Conservation (phyloP, 2,329 filamentous ascomycete genomes). For the Diaporthe sp. region DNA sequence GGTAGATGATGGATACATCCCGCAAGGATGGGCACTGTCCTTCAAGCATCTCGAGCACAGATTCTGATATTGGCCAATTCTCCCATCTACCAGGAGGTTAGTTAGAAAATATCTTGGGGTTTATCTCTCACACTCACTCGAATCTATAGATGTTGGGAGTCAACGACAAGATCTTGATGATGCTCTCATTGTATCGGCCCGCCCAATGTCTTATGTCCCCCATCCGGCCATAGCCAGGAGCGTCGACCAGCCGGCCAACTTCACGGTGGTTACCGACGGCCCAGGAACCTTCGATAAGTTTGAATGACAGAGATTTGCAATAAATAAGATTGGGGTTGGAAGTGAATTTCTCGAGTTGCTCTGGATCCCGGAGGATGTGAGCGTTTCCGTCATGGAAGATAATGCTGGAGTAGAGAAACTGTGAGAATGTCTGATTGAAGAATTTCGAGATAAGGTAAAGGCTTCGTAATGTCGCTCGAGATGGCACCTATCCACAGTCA, state of each 20-base stretch:
- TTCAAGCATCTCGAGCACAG: background rate
- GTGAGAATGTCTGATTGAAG: constrained; percentile 25
- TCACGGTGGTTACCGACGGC: constrained; percentile 21
- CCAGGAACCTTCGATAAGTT: constrained; percentile 30
- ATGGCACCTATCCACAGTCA: background rate
- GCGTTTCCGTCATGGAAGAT: constrained; percentile 28
- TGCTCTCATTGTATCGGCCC: constrained; percentile 20
- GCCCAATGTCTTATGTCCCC: constrained; percentile 25
- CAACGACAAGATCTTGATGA: background rate
- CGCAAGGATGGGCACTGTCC: constrained; percentile 10
- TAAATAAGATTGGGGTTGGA: background rate
- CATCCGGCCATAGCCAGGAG: constrained; percentile 9
- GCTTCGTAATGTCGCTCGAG: background rate
- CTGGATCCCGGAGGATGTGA: constrained; percentile 21
- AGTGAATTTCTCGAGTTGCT: background rate
- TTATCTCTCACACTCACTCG: background rate
- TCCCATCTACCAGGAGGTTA: constrained; percentile 16
- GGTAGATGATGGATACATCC: constrained; percentile 21
- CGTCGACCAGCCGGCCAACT: constrained; percentile 23
- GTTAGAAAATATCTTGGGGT: fast-evolving
- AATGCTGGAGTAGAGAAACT: constrained; percentile 22
- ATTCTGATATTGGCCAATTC: constrained; percentile 25
- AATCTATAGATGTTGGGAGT: constrained; percentile 4
- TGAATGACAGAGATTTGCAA: constrained; percentile 7
- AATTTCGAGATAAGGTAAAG: constrained; percentile 22